Base-by-base conservation (phyloP, 2,329 filamentous ascomycete species). In the Cladosporium cucumerinum region DNA sequence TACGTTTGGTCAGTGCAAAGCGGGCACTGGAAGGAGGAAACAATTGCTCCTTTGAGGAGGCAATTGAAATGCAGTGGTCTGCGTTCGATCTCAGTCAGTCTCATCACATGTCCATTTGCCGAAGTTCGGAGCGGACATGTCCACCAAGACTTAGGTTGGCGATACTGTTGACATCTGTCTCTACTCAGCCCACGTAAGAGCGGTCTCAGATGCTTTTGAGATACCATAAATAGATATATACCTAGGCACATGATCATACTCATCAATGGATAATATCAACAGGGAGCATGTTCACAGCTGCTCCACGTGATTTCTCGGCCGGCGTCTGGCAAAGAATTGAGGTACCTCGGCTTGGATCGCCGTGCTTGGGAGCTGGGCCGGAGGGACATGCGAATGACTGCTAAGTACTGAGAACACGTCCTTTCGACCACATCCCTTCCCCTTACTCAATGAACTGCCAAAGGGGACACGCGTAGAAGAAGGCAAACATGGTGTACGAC, bases 401-500 rank as follows among this genome's bases (percentile, higher is more conserved):
- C 36, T 58, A 36, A 36, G 32, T 36, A 28, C 55, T 58, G n/a
- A 43, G 21, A 43, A 58, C 34, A 58, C 36, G 55, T 58, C 43
- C 36, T 12, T 46, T 58, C 11, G 34, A 39, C 39, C 21, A 16
- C 55, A 21, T 43, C 26, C 12, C 21, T 12, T 11, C 10, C 51
- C 14, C 8, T 18, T n/a, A 39, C 11, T 32, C n/a, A 26, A 57
- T 39, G 51, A 32, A 18, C 10, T 14, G 14, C 14, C 32, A 8
- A 2, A 4, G n/a, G 28, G 5, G 18, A 28, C 30, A 61, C 28
- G 52, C 39, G 43, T 25, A 39, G 48, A 36, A 61, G 14, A 23
- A 5, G 25, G 46, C 67, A 66, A 71, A 62, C 60, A 84, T 84
- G 81, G 79, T 79, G 66, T 76, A 78, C 68, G 78, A 79, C 64